These are phyloP conservation scores for Zymoseptoria pseudotritici DNA, from an alignment of 2,329 filamentous ascomycete species.

Conservation along the genomic window DNA sequence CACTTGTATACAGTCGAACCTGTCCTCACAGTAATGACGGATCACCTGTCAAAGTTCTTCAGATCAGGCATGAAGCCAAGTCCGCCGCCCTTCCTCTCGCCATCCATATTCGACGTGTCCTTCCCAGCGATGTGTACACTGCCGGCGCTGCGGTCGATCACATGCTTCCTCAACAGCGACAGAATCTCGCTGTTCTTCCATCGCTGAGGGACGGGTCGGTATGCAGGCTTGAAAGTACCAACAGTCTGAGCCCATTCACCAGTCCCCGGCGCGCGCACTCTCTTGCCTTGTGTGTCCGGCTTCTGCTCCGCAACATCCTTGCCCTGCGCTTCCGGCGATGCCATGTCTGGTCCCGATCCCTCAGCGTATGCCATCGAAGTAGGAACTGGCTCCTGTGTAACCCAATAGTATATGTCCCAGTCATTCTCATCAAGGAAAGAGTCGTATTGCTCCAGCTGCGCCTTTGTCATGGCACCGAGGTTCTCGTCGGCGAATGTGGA, in stretches of 20 bases:
- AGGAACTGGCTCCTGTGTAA: slow-evolving; percentile 68
- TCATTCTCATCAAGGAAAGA: slow-evolving; percentile 96
- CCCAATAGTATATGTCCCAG: slow-evolving; percentile 99
- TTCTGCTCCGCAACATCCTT: slow-evolving; percentile 24
- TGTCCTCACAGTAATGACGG: no score
- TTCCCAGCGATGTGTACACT: slow-evolving; percentile 43
- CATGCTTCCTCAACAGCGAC: slow-evolving; percentile 68
- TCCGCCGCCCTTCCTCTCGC: slow-evolving; percentile 34
- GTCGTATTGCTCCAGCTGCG: slow-evolving; percentile 78
- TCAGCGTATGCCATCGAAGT: slow-evolving; percentile 52
- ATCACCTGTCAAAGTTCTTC: slow-evolving; percentile 38
- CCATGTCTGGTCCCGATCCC: slow-evolving; percentile 39
- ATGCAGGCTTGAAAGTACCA: slow-evolving; percentile 87
- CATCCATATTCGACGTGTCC: slow-evolving; percentile 27
- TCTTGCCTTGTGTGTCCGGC: slow-evolving; percentile 25
- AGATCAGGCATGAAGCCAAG: slow-evolving; percentile 46
- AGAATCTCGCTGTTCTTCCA: slow-evolving; percentile 83
- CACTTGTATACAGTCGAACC: not conserved
- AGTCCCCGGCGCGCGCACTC: slow-evolving; percentile 45
- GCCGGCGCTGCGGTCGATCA: slow-evolving; percentile 60
- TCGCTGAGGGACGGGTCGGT: slow-evolving; percentile 76
- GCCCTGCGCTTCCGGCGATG: slow-evolving; percentile 40
- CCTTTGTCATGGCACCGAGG: slow-evolving; percentile 63
- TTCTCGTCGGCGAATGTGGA: slow-evolving; percentile 86
- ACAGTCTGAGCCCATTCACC: slow-evolving; percentile 97